phyloP scores from a whole-genome alignment of 2,329 filamentous ascomycete species.

The Trichoderma atrobrunneum region DNA sequence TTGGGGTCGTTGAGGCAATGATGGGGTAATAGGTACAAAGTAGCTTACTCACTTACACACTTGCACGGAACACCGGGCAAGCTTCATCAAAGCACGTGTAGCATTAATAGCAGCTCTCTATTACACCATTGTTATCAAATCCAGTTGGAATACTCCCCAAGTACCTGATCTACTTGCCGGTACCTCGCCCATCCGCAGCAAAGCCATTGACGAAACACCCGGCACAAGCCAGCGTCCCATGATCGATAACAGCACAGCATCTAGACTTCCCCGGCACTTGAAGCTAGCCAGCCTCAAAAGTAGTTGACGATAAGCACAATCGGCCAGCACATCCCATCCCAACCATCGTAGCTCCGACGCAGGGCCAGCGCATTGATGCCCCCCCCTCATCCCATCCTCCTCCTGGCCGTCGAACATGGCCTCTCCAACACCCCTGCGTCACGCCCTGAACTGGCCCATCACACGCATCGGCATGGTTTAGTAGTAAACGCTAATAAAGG shows the following conservation, averaged over 20 bases:
- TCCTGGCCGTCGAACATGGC: neutral
- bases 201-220: neutral
- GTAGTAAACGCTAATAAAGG: neutral
- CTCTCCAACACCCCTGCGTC: neutral
- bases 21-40: neutral
- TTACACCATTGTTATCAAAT: neutral
- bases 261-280: neutral
- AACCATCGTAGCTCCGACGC: neutral
- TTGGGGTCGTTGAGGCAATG: neutral
- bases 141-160: neutral
- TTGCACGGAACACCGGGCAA: neutral
- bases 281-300: neutral
- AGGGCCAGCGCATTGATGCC: slow-evolving; percentile 1
- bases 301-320: neutral
- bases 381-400: neutral
- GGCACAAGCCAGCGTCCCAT: neutral
- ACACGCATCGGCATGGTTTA: too few species aligned
- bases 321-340: slow-evolving; percentile 7
- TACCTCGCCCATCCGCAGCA: neutral
- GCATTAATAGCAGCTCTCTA: neutral
- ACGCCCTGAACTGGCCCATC: neutral
- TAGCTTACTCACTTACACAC: neutral
- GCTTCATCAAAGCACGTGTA: neutral
- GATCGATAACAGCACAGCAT: neutral
- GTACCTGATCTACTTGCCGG: neutral